Conservation (phyloP, 345 rosid species). For the Populus tremula region DNA sequence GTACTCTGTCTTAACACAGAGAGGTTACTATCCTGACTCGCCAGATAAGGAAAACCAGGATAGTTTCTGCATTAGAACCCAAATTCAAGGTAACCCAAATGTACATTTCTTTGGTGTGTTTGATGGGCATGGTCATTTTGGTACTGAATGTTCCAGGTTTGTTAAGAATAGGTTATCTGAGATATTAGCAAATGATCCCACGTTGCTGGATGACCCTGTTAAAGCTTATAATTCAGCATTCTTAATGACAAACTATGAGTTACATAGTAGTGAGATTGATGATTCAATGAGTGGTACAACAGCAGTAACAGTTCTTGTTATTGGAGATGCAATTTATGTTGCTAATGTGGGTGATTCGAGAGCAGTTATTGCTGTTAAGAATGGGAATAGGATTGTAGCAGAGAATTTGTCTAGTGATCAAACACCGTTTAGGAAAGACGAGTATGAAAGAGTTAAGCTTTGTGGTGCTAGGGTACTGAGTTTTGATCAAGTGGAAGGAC, state of each 20-base stretch:
- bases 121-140: constrained; percentile 85
- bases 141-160: constrained; percentile 76
- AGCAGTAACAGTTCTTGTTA: constrained; percentile 81
- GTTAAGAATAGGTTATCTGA: constrained; percentile 71
- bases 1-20: constrained; percentile 70
- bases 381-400: constrained; percentile 56
- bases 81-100: constrained; percentile 78
- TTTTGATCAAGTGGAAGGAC: constrained; percentile 93
- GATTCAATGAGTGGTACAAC: constrained; percentile 96
- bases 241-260: constrained; percentile 54
- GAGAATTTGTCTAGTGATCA: constrained; percentile 89
- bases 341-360: constrained; percentile 99
- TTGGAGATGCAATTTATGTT: constrained; percentile 74
- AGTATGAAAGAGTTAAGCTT: constrained; percentile 79
- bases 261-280: constrained; percentile 73
- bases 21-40: constrained; percentile 79
- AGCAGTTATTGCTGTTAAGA: constrained; percentile 76
- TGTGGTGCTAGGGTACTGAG: constrained; percentile 92
- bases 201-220: constrained; percentile 65
- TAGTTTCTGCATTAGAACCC: constrained; percentile 66
- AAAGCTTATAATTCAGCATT: constrained; percentile 72
- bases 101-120: constrained; percentile 91
- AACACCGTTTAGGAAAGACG: constrained; percentile 91
- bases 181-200: constrained; percentile 53
- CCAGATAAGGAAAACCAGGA: constrained; percentile 89